Percentiles rank a stretch among this genome's conserved stretches.
Evolutionary conservation across 1,284 basidiomycete species (phyloP).

Genomic region (Heterobasidion parviporum): DNA sequence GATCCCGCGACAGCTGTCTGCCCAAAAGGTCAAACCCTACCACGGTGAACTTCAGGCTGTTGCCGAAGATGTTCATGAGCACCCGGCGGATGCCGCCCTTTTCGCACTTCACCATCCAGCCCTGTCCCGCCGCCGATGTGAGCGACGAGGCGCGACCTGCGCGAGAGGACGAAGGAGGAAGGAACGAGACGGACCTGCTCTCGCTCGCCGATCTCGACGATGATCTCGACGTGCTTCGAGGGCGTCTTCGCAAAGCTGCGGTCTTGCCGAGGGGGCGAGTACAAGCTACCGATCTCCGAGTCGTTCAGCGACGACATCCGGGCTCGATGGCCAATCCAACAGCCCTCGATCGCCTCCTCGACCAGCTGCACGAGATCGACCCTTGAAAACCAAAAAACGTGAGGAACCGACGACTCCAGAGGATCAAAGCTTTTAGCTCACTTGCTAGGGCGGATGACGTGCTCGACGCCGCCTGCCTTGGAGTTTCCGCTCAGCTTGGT

Average conservation of each 20-base stretch:
- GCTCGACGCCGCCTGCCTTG: conserved; percentile 68
- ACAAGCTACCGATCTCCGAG: conserved; percentile 86
- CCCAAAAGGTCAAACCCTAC: conserved; percentile 27
- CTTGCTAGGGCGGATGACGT: conserved; percentile 64
- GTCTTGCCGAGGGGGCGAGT: conserved; percentile 69
- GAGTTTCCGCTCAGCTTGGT: conserved; percentile 90
- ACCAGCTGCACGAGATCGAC: conserved; percentile 85
- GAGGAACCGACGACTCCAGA: background rate
- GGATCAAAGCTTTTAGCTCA: conserved; percentile 19
- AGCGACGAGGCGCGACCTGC: background rate
- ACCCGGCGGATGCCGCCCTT: conserved; percentile 89
- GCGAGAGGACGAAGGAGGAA: background rate
- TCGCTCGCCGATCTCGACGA: conserved; percentile 79
- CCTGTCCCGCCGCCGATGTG: conserved; percentile 31
- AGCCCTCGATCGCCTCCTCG: conserved; percentile 94
- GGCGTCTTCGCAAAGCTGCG: conserved; percentile 21
- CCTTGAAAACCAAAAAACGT: conserved; percentile 25
- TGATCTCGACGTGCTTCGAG: conserved; percentile 66
- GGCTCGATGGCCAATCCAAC: conserved; percentile 90
- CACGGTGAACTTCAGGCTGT: conserved; percentile 88
- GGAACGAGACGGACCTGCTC: conserved; percentile 38
- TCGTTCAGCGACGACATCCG: conserved; percentile 57
- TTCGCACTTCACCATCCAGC: conserved; percentile 87
- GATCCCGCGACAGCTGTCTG: background rate
- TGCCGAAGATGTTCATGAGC: conserved; percentile 93